Base-by-base conservation (phyloP, 2,329 filamentous ascomycete species). In the Chalaropsis thielavioides region DNA sequence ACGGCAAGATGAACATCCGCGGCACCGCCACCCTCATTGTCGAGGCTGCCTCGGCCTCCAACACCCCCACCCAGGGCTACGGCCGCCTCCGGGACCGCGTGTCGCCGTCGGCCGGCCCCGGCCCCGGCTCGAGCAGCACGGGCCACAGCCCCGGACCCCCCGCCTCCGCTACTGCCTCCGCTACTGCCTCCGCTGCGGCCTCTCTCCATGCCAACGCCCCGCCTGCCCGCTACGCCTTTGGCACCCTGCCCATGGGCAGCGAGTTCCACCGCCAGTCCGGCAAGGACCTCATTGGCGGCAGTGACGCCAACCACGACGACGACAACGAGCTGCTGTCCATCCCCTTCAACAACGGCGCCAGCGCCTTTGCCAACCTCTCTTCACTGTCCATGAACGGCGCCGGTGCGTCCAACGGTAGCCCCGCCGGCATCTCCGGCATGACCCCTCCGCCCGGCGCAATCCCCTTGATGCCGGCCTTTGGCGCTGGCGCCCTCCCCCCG, bases 281-380 rank as follows among this genome's bases (percentile, higher is more conserved):
- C 69, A 90, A 90, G 74, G 82, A 84, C 2, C 77, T 90, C 62
- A 91, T 91, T 73, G 86, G 83, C 69, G 83, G 87, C 70, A 72
- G 72, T 24, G 80, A 81, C 17, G 83, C 82, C 35, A 82, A 84
- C 61, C 84, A 88, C 68, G 87, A 90, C 61, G 88, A 90, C 71
- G 88, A 87, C 1, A 83, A 80, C 41, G 81, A 86, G 69, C 77
- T 91, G n/a, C 78, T 90, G 58, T 86, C 87, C 66, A 85, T 90
- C 64, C 84, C 87, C 0, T 59, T 64, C 19, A 44, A 61, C 56
- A 41, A 51, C 17, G 40, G 38, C 35, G 27, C 60, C 13, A 43
- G 63, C 11, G 51, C 46, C 27, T 38, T 61, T 38, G 58, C 43
- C 31, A 59, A 65, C n/a, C 41, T 61, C 5, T 54, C 56, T 71